Conservation (phyloP, 2,329 filamentous ascomycete genomes). For the Epichloe festucae region DNA sequence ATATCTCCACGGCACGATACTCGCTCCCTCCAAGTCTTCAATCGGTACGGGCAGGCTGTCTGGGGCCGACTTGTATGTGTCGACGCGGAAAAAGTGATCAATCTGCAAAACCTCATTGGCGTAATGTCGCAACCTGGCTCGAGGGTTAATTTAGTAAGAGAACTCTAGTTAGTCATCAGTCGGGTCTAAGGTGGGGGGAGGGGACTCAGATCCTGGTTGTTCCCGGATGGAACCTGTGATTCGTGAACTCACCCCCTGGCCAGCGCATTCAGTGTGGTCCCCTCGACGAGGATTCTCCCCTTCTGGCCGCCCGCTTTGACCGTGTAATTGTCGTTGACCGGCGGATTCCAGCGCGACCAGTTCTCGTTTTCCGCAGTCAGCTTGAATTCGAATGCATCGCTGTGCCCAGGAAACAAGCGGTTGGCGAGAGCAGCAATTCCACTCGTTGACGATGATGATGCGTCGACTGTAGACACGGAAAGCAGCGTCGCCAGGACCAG, state of each 20-base stretch:
- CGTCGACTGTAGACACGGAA: neutral
- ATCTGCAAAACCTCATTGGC: constrained; percentile 9
- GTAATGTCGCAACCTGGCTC: constrained; percentile 9
- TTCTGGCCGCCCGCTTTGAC: constrained; percentile 1
- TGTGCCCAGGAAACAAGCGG: constrained; percentile 8
- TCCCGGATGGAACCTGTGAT: too few relatives aligned
- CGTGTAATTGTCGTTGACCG: constrained; percentile 11
- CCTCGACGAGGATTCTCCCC: constrained; percentile 10
- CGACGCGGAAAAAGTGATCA: constrained; percentile 10
- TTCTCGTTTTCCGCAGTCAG: constrained; percentile 5
- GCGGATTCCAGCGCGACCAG: constrained; percentile 11
- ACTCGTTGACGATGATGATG: constrained; percentile 1
- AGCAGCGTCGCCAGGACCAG: neutral
- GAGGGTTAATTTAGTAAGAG: too few relatives aligned
- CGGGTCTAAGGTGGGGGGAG: neutral
- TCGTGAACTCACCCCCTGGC: constrained; percentile 10
- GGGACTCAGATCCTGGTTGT: neutral
- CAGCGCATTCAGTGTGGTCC: constrained; percentile 10
- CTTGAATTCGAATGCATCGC: constrained; percentile 8
- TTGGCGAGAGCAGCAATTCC: constrained; percentile 10
- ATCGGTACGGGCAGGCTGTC: constrained; percentile 2
- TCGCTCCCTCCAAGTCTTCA: constrained; percentile 6
- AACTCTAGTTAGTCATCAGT: neutral
- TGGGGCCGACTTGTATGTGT: constrained; percentile 1
- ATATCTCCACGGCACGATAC: constrained; percentile 19